Evolutionary conservation across 768 basidiomycete genomes (phyloP).

Genomic region (Lactifluus piperatus): DNA sequence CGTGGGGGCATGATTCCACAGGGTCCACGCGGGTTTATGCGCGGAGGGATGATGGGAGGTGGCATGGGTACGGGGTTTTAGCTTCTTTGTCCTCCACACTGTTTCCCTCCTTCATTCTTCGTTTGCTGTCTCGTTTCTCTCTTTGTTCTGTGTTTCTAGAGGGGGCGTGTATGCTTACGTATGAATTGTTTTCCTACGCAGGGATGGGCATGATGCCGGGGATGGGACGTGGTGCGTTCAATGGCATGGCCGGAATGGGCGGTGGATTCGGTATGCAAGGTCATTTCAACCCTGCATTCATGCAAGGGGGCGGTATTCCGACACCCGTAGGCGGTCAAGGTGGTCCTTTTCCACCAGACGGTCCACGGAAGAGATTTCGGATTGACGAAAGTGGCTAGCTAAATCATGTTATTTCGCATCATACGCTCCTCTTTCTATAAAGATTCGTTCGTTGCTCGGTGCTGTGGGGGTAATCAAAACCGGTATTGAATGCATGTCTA

Average conservation of each 20-base stretch:
- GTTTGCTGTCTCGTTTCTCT: constrained; percentile 17
- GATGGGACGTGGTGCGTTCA: constrained; percentile 19
- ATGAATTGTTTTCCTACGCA: constrained; percentile 28
- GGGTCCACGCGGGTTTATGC: constrained; percentile 30
- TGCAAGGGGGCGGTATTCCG: constrained; percentile 30
- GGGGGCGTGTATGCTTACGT: constrained; percentile 36
- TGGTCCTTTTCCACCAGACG: constrained; percentile 35
- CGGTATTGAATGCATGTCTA: constrained; percentile 4
- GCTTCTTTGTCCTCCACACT: constrained; percentile 20
- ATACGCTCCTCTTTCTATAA: neutral
- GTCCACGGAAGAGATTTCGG: constrained; percentile 47
- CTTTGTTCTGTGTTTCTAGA: constrained; percentile 18
- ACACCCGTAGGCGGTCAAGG: constrained; percentile 20
- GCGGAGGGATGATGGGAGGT: constrained; percentile 24
- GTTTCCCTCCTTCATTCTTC: constrained; percentile 9
- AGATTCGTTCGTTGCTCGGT: neutral
- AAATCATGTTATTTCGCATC: neutral
- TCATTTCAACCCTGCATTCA: constrained; percentile 72
- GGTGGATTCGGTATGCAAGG: constrained; percentile 46
- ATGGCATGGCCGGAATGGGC: constrained; percentile 15
- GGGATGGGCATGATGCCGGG: constrained; percentile 44
- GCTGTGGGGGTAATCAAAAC: neutral
- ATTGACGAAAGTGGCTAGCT: constrained; percentile 40
- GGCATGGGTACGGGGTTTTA: constrained; percentile 50
- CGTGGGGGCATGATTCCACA: constrained; percentile 32